Conservation (phyloP, 2,329 filamentous ascomycete genomes). For the Cladosporium sp. region DNA sequence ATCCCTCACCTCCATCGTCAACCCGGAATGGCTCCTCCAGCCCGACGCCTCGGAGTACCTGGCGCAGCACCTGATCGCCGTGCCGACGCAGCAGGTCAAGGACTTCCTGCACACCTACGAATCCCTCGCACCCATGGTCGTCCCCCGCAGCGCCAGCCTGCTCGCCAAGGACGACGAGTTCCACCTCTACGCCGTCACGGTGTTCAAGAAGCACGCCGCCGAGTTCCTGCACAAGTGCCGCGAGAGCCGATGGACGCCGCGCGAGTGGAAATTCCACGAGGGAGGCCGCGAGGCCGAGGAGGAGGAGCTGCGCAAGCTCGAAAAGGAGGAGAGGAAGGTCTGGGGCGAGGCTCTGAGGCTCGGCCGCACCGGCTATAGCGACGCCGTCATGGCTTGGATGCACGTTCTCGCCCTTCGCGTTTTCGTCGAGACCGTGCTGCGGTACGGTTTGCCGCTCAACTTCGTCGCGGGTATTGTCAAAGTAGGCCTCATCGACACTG, state of each 20-base stretch:
- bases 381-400: conserved; percentile 93
- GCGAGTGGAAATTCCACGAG: conserved; percentile 90
- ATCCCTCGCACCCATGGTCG: conserved; percentile 83
- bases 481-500: conserved; percentile 50
- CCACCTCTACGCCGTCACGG: conserved; percentile 79
- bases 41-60: conserved; percentile 87
- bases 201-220: conserved; percentile 83
- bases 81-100: conserved; percentile 74
- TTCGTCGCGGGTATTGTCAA: conserved; percentile 82
- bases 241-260: conserved; percentile 90
- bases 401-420: conserved; percentile 87
- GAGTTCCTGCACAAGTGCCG: conserved; percentile 92
- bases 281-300: conserved; percentile 87
- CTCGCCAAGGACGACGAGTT: conserved; percentile 88
- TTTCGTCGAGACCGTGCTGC: conserved; percentile 96
- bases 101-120: conserved; percentile 91
- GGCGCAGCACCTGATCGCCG: conserved; percentile 88
- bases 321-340: conserved; percentile 81
- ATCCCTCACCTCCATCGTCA: conserved; percentile 83
- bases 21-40: conserved; percentile 68
- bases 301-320: conserved; percentile 76
- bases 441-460: conserved; percentile 87
- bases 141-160: conserved; percentile 78
- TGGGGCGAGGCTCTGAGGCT: conserved; percentile 89
- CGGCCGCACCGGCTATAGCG: conserved; percentile 88